Evolutionary conservation across 345 rosid genomes (phyloP).

Genomic region (Arabis hirsuta): DNA sequence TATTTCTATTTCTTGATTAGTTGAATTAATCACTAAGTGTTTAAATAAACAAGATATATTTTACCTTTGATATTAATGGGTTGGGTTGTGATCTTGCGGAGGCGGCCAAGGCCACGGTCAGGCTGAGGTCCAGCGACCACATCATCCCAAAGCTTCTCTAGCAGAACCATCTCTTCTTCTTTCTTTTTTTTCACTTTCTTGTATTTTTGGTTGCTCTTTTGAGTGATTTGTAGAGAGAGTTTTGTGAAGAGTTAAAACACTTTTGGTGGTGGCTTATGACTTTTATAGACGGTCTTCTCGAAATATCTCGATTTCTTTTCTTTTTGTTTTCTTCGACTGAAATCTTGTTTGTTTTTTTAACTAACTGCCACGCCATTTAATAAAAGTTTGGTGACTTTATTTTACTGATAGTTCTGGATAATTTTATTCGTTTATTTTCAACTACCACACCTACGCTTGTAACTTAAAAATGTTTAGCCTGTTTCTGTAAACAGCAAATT

Average conservation of each 20-base stretch:
- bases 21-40: not conserved
- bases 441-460: not conserved
- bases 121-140: constrained; percentile 93
- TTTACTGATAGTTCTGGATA: not conserved
- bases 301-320: constrained; percentile 36
- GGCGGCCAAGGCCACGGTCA: constrained; percentile 81
- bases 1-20: not conserved
- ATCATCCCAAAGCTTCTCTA: constrained; percentile 91
- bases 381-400: not conserved
- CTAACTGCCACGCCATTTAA: not conserved
- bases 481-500: not conserved
- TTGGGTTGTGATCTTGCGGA: constrained; percentile 68
- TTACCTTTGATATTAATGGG: constrained; percentile 59
- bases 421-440: not conserved
- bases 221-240: constrained; percentile 13
- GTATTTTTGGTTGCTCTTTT: not conserved
- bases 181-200: not conserved
- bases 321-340: not conserved
- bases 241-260: constrained; percentile 29
- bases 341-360: not conserved
- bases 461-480: not conserved
- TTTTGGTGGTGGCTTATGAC: constrained; percentile 11
- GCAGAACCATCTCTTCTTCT: constrained; percentile 50
- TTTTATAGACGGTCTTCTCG: constrained; percentile 31
- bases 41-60: not conserved